These are phyloP conservation scores for Rhizopus arrhizus DNA, from an alignment of 371 early-diverging fungal genomes.

Conservation along the genomic window DNA sequence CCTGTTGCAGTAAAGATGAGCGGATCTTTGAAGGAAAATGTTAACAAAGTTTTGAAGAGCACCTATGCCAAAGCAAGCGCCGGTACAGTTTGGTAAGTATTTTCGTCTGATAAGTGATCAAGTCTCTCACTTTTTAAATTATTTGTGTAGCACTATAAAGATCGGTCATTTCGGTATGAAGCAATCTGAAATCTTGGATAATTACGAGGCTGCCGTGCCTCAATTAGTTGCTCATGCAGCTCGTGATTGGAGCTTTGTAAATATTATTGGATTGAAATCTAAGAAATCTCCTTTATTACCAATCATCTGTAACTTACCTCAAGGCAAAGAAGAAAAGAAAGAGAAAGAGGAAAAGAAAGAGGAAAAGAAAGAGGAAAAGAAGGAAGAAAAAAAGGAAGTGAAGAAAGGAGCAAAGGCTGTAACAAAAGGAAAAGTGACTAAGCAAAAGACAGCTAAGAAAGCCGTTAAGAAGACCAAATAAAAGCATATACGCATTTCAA, in stretches of 20 bases:
- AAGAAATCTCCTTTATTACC: conserved; percentile 21
- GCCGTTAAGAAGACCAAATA: not conserved
- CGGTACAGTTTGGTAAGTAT: conserved; percentile 22
- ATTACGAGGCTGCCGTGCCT: conserved; percentile 18
- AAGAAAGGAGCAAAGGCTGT: not conserved
- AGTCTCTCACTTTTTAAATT: not conserved
- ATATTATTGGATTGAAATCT: conserved; percentile 14
- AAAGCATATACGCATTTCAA: not conserved
- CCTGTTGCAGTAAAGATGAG: conserved; percentile 14
- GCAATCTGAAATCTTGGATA: conserved; percentile 20
- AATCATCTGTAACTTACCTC: conserved; percentile 15
- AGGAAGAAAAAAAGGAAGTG: not conserved
- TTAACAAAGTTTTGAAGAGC: conserved; percentile 13
- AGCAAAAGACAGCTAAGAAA: not conserved
- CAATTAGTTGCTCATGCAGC: conserved; percentile 17
- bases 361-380: not conserved
- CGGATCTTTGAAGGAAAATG: conserved; percentile 14
- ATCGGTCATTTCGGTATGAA: conserved; percentile 29
- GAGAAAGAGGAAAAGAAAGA: not conserved
- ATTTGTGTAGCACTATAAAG: conserved; percentile 10
- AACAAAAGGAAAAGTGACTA: not conserved
- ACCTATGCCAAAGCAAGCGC: conserved; percentile 21
- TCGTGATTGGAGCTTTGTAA: conserved; percentile 20
- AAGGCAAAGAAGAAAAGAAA: not conserved
- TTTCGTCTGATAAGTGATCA: not conserved